Evolutionary conservation across 1,284 basidiomycete genomes (phyloP).

Genomic region (Sporisorium sorghi): DNA sequence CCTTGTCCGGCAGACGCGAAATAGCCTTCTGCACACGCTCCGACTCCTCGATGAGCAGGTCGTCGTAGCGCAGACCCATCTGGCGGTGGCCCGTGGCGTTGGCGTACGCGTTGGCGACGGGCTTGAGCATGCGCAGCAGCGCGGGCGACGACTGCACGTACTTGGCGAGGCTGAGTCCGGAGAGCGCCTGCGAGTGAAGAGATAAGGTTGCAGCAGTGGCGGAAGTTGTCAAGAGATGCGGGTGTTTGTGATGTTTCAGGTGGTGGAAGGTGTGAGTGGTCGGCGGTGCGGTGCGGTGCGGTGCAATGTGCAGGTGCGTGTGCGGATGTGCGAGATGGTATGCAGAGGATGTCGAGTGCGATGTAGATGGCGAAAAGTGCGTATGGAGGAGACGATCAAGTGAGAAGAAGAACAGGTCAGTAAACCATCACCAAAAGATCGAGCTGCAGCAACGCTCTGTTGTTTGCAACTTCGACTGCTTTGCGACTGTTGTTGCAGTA

Average conservation of each 20-base stretch:
- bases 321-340: neutral
- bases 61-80: constrained; percentile 93
- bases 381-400: neutral
- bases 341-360: neutral
- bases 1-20: constrained; percentile 80
- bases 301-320: neutral
- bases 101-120: constrained; percentile 87
- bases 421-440: neutral
- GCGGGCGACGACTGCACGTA: constrained; percentile 79
- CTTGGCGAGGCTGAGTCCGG: constrained; percentile 78
- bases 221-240: too few species aligned
- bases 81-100: constrained; percentile 85
- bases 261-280: neutral
- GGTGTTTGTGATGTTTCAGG: neutral
- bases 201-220: too few species aligned
- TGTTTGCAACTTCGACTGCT: neutral
- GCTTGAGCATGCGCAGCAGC: constrained; percentile 78
- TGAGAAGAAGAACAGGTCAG: neutral
- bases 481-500: constrained; percentile 5
- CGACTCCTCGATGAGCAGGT: constrained; percentile 90
- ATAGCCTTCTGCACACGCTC: constrained; percentile 82
- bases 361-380: neutral
- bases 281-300: constrained; percentile 1
- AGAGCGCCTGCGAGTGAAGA: constrained; percentile 30
- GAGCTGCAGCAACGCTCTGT: neutral